phyloP scores from a whole-genome alignment of 2,329 filamentous ascomycete genomes.

The Zasmidium angulare region DNA sequence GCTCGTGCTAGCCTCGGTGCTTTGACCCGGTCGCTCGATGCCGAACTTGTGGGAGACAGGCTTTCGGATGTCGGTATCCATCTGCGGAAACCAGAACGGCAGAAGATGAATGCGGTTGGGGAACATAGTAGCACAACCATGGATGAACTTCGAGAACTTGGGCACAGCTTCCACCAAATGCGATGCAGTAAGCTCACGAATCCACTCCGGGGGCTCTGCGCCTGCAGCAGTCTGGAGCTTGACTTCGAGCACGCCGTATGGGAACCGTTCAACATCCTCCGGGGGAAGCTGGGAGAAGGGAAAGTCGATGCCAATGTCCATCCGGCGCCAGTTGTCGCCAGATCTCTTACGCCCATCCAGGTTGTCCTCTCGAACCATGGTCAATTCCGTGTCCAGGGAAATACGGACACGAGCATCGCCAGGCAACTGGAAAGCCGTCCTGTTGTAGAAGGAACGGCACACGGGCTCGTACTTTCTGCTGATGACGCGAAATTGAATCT shows the following conservation, averaged over 20 bases:
- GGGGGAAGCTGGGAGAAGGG: constrained; percentile 87
- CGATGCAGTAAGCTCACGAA: constrained; percentile 85
- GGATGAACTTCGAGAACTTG: constrained; percentile 99
- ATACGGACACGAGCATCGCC: constrained; percentile 95
- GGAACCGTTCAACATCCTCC: constrained; percentile 85
- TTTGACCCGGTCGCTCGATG: constrained; percentile 76
- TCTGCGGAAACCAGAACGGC: constrained; percentile 97
- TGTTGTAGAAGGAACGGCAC: constrained; percentile 95
- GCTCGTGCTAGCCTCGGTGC: constrained; percentile 72
- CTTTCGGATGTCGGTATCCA: constrained; percentile 97
- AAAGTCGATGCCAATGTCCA: constrained; percentile 95
- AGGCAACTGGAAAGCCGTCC: constrained; percentile 94
- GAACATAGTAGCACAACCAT: constrained; percentile 85
- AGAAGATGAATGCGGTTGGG: constrained; percentile 83
- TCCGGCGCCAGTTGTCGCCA: constrained; percentile 91
- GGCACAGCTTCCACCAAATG: constrained; percentile 98
- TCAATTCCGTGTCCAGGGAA: constrained; percentile 92
- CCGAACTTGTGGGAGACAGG: constrained; percentile 85
- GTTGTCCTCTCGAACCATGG: constrained; percentile 94
- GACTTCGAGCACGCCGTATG: constrained; percentile 93
- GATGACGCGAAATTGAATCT: constrained; percentile 91
- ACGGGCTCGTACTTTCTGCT: constrained; percentile 85
- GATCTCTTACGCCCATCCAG: constrained; percentile 73
- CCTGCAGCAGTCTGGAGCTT: constrained; percentile 96
- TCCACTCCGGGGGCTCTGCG: constrained; percentile 94